Evolutionary conservation across 2,329 filamentous ascomycete species (phyloP).

Genomic region (Leptographium galeiforme): DNA sequence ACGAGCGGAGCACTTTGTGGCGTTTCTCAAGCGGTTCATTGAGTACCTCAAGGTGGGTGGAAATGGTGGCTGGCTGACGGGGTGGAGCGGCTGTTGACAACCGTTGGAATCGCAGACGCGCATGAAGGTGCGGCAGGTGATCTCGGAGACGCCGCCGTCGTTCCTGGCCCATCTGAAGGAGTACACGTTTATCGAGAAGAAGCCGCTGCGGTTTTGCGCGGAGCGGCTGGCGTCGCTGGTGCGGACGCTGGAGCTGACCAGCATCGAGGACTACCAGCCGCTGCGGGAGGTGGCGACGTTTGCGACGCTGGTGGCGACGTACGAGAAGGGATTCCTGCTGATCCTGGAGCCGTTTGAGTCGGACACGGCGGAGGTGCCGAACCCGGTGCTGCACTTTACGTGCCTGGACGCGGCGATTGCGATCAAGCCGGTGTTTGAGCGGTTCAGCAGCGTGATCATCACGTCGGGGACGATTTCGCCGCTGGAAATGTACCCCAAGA

Average conservation of each 20-base stretch:
- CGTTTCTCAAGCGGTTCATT: slow-evolving; percentile 91
- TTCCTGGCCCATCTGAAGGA: slow-evolving; percentile 90
- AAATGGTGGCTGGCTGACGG: not conserved
- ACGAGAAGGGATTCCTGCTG: slow-evolving; percentile 89
- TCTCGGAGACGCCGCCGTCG: slow-evolving; percentile 89
- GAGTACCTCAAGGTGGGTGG: slow-evolving; percentile 71
- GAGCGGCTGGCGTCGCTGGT: slow-evolving; percentile 91
- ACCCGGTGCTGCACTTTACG: slow-evolving; percentile 92
- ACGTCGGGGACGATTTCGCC: slow-evolving; percentile 96
- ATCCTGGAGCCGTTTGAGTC: slow-evolving; percentile 98
- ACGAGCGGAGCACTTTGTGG: slow-evolving; percentile 87
- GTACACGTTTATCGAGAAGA: slow-evolving; percentile 94
- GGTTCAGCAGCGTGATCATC: slow-evolving; percentile 96
- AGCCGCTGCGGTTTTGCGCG: slow-evolving; percentile 85
- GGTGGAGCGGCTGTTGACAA: not conserved
- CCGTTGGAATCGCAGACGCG: slow-evolving; percentile 41
- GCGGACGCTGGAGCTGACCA: slow-evolving; percentile 85
- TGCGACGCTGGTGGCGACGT: slow-evolving; percentile 88
- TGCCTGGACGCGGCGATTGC: slow-evolving; percentile 95
- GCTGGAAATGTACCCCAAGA: slow-evolving; percentile 97
- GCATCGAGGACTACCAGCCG: slow-evolving; percentile 95
- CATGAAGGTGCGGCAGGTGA: slow-evolving; percentile 96
- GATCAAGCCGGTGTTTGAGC: slow-evolving; percentile 93
- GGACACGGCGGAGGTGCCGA: slow-evolving; percentile 54
- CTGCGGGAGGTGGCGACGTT: slow-evolving; percentile 97